Evolutionary conservation across 179 eudicot genomes (phyloP).

Genomic region (Gypsophila paniculata): DNA sequence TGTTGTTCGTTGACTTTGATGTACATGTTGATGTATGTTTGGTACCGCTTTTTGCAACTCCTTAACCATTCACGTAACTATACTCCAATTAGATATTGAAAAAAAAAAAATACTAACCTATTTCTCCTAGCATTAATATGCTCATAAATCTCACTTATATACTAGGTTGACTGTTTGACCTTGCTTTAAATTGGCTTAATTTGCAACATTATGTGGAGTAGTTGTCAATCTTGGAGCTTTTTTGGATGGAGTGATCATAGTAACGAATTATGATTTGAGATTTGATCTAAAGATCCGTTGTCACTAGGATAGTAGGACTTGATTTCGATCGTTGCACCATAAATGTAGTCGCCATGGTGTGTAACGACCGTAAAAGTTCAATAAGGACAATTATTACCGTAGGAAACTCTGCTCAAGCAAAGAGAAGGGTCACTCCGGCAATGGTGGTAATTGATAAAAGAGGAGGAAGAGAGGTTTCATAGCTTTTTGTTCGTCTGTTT

Average conservation of each 20-base stretch:
- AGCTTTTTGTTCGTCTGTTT: constrained; percentile 1
- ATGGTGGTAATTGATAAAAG: not conserved
- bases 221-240: not conserved
- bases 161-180: not conserved
- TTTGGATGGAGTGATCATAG: not conserved
- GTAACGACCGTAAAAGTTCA: no score
- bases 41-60: no score
- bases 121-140: no score
- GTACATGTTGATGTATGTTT: no score
- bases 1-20: no score
- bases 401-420: no score
- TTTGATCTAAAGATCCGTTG: not conserved
- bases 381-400: no score
- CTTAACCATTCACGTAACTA: no score
- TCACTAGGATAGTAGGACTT: not conserved
- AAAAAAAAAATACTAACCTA: no score
- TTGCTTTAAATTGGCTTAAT: not conserved
- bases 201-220: not conserved
- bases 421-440: no score
- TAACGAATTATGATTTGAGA: not conserved
- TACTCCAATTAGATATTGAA: no score
- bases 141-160: not conserved
- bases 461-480: not conserved
- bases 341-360: no score
- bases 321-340: not conserved